phyloP scores from a whole-genome alignment of 2,329 filamentous ascomycete genomes.

The Dactylellina drechsleri region DNA sequence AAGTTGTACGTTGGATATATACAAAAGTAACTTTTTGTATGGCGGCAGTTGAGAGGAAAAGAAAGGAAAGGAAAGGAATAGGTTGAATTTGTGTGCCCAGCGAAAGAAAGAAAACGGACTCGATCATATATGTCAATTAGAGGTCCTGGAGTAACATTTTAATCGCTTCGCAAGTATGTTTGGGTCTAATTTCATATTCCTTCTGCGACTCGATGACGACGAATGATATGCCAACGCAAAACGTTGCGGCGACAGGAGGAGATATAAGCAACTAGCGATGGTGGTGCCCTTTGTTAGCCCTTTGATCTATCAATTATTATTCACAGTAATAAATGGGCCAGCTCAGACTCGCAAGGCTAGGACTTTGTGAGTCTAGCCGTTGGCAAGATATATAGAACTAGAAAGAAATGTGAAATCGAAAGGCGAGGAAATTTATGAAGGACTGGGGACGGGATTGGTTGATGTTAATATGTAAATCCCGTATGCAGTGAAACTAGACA shows the following conservation, averaged over 20 bases:
- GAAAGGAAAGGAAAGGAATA: neutral
- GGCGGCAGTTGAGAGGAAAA: neutral
- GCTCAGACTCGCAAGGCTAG: constrained; percentile 40
- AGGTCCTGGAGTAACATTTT: constrained; percentile 30
- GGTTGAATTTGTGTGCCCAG: constrained; percentile 12
- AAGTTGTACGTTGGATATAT: constrained; percentile 3
- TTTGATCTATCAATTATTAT: constrained; percentile 35
- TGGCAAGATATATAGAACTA: constrained; percentile 16
- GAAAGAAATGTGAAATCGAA: constrained; percentile 21
- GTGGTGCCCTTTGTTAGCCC: constrained; percentile 18
- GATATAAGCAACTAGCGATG: constrained; percentile 22
- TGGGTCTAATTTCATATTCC: constrained; percentile 32
- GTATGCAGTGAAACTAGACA: constrained; percentile 53
- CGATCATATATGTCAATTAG: constrained; percentile 16
- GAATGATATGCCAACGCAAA: constrained; percentile 42
- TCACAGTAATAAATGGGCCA: constrained; percentile 40
- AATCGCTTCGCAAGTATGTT: constrained; percentile 24
- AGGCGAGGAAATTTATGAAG: constrained; percentile 40
- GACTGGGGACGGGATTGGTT: constrained; percentile 32
- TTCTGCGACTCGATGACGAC: constrained; percentile 33
- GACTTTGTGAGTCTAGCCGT: constrained; percentile 35
- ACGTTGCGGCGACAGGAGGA: constrained; percentile 33
- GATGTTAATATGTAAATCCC: constrained; percentile 48
- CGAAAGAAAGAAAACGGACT: constrained; percentile 15
- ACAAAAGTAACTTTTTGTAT: constrained; percentile 9